These are phyloP conservation scores for Gossypium trilobum DNA, from an alignment of 441 rosid genomes.

Conservation along the genomic window DNA sequence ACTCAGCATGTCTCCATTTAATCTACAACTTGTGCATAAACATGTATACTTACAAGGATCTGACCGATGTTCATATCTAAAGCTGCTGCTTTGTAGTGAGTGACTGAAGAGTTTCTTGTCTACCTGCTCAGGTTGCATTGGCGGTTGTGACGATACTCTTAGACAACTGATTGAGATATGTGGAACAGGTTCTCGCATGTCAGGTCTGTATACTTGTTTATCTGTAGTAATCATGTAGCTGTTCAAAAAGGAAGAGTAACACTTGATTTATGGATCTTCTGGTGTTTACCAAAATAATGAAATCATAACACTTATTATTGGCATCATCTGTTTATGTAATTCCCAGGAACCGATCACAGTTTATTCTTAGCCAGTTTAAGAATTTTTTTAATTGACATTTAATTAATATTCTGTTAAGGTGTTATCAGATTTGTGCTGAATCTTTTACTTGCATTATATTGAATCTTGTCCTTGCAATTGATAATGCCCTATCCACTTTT, in stretches of 20 bases:
- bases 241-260: background rate
- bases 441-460: background rate
- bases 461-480: constrained; percentile 7
- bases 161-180: constrained; percentile 77
- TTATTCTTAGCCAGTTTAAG: background rate
- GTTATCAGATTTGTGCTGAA: background rate
- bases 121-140: constrained; percentile 63
- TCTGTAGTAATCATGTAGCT: background rate
- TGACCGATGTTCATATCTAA: background rate
- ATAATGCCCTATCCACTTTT: background rate
- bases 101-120: constrained; percentile 15
- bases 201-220: constrained; percentile 40
- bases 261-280: background rate
- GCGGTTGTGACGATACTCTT: constrained; percentile 80
- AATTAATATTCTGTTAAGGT: background rate
- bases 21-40: background rate
- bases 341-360: background rate
- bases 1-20: background rate
- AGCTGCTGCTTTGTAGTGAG: background rate
- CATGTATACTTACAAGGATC: background rate
- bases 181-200: constrained; percentile 81
- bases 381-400: background rate
- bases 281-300: background rate
- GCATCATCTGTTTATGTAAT: background rate
- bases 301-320: background rate